phyloP scores from a whole-genome alignment of 441 rosid genomes.

The Syzygium malaccense region DNA sequence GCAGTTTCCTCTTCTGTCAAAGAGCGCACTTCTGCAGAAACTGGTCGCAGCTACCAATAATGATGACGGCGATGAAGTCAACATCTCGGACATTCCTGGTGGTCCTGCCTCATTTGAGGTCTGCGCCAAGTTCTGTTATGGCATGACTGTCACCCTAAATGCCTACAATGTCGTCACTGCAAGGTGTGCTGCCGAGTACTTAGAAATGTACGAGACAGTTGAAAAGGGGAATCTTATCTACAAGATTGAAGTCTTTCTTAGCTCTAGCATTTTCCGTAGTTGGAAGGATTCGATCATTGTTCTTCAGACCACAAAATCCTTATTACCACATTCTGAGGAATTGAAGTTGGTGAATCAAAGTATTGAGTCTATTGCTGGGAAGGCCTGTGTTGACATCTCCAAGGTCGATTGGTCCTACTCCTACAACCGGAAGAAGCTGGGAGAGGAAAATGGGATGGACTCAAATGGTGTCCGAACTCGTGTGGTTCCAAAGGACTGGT shows the following conservation, averaged over 20 bases:
- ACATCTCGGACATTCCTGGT: constrained; percentile 65
- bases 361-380: constrained; percentile 58
- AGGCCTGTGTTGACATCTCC: constrained; percentile 52
- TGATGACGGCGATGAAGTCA: constrained; percentile 39
- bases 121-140: constrained; percentile 79
- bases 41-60: constrained; percentile 33
- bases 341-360: constrained; percentile 48
- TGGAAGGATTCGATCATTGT: constrained; percentile 87
- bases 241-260: constrained; percentile 77
- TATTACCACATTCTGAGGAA: constrained; percentile 55
- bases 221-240: constrained; percentile 78
- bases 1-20: constrained; percentile 88
- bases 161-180: constrained; percentile 64
- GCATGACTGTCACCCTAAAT: constrained; percentile 70
- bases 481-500: constrained; percentile 75
- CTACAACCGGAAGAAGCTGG: constrained; percentile 58
- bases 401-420: constrained; percentile 81
- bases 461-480: constrained; percentile 32
- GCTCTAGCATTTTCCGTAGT: constrained; percentile 59
- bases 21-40: constrained; percentile 58
- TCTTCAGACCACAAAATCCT: constrained; percentile 51
- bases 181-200: constrained; percentile 72
- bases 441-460: constrained; percentile 46
- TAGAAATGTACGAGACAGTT: constrained; percentile 62
- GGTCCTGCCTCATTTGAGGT: constrained; percentile 71